Conservation (phyloP, 192 early-diverging fungal genomes). For the Linnemannia elongata region DNA sequence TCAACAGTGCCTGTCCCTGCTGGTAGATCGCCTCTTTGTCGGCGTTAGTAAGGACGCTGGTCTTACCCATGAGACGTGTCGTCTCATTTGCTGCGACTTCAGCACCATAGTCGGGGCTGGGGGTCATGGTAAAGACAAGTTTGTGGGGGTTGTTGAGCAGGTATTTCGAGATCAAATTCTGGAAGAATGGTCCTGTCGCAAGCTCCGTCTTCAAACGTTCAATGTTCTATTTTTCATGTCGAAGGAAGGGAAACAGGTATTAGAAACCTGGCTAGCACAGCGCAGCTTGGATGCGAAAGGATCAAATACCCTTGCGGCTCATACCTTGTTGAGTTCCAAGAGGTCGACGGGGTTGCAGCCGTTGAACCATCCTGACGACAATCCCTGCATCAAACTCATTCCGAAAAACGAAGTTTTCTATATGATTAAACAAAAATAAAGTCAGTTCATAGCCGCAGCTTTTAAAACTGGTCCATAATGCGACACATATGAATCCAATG, state of each 20-base stretch:
- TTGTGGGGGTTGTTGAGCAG: constrained; percentile 85
- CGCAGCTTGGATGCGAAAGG: too few species aligned
- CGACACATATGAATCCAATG: background rate
- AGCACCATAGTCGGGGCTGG: constrained; percentile 74
- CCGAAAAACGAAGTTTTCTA: constrained; percentile 92
- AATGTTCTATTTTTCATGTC: constrained; percentile 67
- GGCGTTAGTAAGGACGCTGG: constrained; percentile 67
- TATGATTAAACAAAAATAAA: constrained; percentile 15
- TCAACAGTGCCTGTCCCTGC: constrained; percentile 76
- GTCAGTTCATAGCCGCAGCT: background rate
- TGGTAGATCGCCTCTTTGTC: constrained; percentile 73
- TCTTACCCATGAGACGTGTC: constrained; percentile 71
- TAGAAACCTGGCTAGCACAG: background rate
- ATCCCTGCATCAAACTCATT: constrained; percentile 80
- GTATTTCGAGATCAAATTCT: constrained; percentile 79
- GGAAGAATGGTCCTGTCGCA: constrained; percentile 77
- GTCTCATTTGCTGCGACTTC: constrained; percentile 75
- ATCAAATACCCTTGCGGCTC: background rate
- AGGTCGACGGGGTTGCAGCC: constrained; percentile 87
- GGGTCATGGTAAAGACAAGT: constrained; percentile 87
- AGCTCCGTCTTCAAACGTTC: constrained; percentile 75
- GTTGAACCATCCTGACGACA: constrained; percentile 90
- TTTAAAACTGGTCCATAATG: background rate
- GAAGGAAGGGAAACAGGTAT: background rate
- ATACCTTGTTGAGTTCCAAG: constrained; percentile 82